phyloP scores from a whole-genome alignment of 768 basidiomycete genomes.

The Tricholoma terreum region DNA sequence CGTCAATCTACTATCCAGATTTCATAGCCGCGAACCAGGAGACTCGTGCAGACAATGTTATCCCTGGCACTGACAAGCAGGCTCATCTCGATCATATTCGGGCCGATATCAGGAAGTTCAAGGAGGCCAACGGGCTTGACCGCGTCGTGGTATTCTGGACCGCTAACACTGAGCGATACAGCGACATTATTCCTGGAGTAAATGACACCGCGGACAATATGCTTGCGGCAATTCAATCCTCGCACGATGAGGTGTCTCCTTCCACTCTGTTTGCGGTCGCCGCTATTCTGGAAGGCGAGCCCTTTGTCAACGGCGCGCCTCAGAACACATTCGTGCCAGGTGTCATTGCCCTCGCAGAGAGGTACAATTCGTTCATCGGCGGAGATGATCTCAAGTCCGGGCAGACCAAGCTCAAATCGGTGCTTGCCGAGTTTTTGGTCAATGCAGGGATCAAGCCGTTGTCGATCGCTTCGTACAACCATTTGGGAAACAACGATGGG shows the following conservation, averaged over 20 bases:
- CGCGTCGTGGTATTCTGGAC: conserved; percentile 97
- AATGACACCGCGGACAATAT: conserved; percentile 93
- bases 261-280: conserved; percentile 96
- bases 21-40: conserved; percentile 99
- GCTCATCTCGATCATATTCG: conserved; percentile 90
- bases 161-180: conserved; percentile 97
- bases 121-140: conserved; percentile 76
- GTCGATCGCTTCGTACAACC: conserved; percentile 97
- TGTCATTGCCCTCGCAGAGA: conserved; percentile 88
- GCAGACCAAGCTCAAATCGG: conserved; percentile 96
- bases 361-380: conserved; percentile 87
- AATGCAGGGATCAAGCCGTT: conserved; percentile 98
- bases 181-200: conserved; percentile 88
- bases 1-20: conserved; percentile 95
- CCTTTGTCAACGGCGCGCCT: conserved; percentile 96
- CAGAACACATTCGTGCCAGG: conserved; percentile 99
- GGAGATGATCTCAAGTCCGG: conserved; percentile 98
- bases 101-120: conserved; percentile 92
- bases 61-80: conserved; percentile 84
- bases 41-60: conserved; percentile 90
- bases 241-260: conserved; percentile 93
- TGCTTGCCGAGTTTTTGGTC: conserved; percentile 97
- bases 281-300: conserved; percentile 89
- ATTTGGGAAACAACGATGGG: conserved; percentile 98
- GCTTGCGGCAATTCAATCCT: conserved; percentile 74